Base-by-base conservation (phyloP, 495 filamentous ascomycete genomes). In the Penicillium turbatum region DNA sequence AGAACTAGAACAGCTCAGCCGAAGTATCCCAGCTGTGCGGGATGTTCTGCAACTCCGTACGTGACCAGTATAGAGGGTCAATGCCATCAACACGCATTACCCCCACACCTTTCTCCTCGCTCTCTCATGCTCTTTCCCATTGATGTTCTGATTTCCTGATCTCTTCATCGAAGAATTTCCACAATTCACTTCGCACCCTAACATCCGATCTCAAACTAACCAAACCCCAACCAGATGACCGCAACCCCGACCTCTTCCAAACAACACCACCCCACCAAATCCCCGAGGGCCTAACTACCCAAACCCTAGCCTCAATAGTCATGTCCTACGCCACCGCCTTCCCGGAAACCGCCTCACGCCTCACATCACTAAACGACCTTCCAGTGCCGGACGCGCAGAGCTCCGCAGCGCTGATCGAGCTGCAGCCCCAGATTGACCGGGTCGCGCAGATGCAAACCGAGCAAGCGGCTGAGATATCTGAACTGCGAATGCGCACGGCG, bases 351-450 rank as follows among this genome's bases (percentile, higher is more conserved):
- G 84, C 86, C 6, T 95, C 90, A 0, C 84, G 84, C 8, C 80
- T 95, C 7, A 86, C 85, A n/a, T 86, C 87, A 1, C 82, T 92
- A 15, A 78, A 80, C 29, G 90, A 95, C 72, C 81, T 87, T 1
- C 84, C 88, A 5, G 72, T 96, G 8, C 89, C 92, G 2, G 80
- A 87, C 36, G 76, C 88, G 0, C 72, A 81, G 34, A 72, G 76
- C 35, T 87, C 88, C n/a, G 76, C 84, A 2, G 71, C 77, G 10
- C 71, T 98, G 0, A 83, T 88, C 21, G 73, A 81, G 16, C 73
- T 95, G 2, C 73, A 83, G 19, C 89, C 90, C 11, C 79, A 87
- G 11, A 78, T 97, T 60, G 81, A 85, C 46, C 79, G 74, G n/a
- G 57, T 87, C 5, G 79, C 86, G 57, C 71, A 76, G 19, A 72